Conservation (phyloP, 2,329 filamentous ascomycete genomes). For the Cladophialophora psammophila region DNA sequence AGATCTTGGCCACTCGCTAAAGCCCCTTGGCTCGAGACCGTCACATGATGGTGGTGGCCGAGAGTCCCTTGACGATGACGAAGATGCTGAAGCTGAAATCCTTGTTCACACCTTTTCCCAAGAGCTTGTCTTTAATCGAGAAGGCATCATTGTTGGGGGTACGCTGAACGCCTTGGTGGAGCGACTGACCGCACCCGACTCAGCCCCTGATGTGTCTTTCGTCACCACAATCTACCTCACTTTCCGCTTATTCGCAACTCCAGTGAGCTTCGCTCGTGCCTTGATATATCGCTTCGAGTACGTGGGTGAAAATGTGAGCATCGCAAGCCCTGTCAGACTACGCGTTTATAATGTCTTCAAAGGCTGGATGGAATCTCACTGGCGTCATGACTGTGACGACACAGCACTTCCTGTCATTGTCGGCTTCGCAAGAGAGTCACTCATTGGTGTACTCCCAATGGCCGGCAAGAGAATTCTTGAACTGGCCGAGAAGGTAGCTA, state of each 20-base stretch:
- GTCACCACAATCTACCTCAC: slow-evolving; percentile 96
- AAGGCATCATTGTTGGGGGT: slow-evolving; percentile 92
- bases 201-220: slow-evolving; percentile 89
- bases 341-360: slow-evolving; percentile 97
- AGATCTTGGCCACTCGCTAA: slow-evolving; percentile 11
- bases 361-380: slow-evolving; percentile 95
- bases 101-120: slow-evolving; percentile 91
- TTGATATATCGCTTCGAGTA: slow-evolving; percentile 95
- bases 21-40: slow-evolving; percentile 5
- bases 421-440: slow-evolving; percentile 77
- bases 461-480: slow-evolving; percentile 83
- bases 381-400: slow-evolving; percentile 81
- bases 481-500: slow-evolving; percentile 78
- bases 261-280: slow-evolving; percentile 76
- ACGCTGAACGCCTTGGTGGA: slow-evolving; percentile 92
- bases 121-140: slow-evolving; percentile 91
- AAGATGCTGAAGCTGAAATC: slow-evolving; percentile 83
- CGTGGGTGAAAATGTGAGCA: slow-evolving; percentile 76
- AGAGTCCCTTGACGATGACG: slow-evolving; percentile 70
- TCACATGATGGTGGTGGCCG: slow-evolving; percentile 13
- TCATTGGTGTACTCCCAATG: slow-evolving; percentile 72
- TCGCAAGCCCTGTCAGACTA: slow-evolving; percentile 81
- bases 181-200: slow-evolving; percentile 88
- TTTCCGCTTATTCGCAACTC: slow-evolving; percentile 89
- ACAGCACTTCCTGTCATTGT: slow-evolving; percentile 78